These are phyloP conservation scores for Comarum palustre DNA, from an alignment of 306 rosid species.

Conservation along the genomic window DNA sequence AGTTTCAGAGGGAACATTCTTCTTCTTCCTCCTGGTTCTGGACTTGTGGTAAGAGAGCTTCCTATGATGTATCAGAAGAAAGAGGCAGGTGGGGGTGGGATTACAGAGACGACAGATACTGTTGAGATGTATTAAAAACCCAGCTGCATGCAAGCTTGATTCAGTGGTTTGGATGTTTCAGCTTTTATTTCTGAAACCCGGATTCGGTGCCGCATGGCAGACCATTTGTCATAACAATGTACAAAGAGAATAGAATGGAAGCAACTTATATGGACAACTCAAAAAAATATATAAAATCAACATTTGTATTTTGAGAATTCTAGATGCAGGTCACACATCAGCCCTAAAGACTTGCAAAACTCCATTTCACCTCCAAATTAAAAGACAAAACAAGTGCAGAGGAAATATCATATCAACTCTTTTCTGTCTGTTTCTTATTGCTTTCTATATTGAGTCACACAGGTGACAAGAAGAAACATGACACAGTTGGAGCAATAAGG, in stretches of 20 bases:
- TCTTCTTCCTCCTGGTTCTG: background rate
- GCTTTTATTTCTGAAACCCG: slow-evolving; percentile 12
- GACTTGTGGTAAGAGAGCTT: background rate
- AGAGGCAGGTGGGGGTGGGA: slow-evolving; percentile 6
- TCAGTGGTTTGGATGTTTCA: slow-evolving; percentile 6
- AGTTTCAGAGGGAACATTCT: slow-evolving; percentile 19
- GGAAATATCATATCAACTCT: no score
- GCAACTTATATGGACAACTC: slow-evolving; percentile 8
- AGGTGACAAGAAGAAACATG: background rate
- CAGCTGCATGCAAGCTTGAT: slow-evolving; percentile 1
- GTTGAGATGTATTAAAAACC: background rate
- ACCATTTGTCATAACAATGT: slow-evolving; percentile 23
- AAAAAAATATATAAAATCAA: background rate
- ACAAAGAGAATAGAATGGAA: slow-evolving; percentile 16
- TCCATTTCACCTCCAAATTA: background rate
- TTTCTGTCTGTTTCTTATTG: background rate
- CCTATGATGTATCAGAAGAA: background rate
- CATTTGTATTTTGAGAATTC: background rate
- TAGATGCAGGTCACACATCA: background rate
- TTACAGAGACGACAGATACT: background rate
- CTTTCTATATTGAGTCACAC: background rate
- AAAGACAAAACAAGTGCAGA: no score
- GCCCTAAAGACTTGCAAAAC: background rate
- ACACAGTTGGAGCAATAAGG: background rate
- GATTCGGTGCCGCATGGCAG: slow-evolving; percentile 38